These are phyloP conservation scores for Lactarius tabidus DNA, from an alignment of 768 basidiomycete species.

Conservation along the genomic window DNA sequence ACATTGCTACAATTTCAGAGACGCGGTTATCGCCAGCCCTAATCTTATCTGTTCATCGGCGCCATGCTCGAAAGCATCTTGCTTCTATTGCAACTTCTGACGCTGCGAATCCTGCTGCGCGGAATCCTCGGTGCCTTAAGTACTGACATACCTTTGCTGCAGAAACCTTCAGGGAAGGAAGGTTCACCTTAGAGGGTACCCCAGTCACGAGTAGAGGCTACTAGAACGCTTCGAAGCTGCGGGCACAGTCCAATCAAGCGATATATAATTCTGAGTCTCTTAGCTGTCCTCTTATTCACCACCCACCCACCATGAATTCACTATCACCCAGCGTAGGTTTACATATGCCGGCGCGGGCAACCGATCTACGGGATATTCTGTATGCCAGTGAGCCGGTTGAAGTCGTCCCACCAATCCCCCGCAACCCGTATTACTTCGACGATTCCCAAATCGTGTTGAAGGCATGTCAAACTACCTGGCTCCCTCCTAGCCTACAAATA, in stretches of 20 bases:
- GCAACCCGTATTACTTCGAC: background rate
- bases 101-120: background rate
- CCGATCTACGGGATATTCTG: no score
- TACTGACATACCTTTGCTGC: background rate
- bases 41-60: background rate
- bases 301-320: background rate
- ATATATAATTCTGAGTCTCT: background rate
- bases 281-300: background rate
- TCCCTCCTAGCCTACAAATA: background rate
- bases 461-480: background rate
- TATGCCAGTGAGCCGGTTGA: no score
- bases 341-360: no score
- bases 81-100: background rate
- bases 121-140: background rate
- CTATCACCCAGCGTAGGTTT: no score
- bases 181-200: background rate
- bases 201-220: background rate
- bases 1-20: background rate
- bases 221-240: background rate
- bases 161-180: background rate
- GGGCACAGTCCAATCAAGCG: background rate
- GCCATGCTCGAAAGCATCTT: background rate
- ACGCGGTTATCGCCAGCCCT: background rate
- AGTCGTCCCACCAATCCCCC: no score
- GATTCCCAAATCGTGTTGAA: slow-evolving; percentile 13